phyloP scores from a whole-genome alignment of 192 early-diverging fungal species.

The Backusella australiensis region DNA sequence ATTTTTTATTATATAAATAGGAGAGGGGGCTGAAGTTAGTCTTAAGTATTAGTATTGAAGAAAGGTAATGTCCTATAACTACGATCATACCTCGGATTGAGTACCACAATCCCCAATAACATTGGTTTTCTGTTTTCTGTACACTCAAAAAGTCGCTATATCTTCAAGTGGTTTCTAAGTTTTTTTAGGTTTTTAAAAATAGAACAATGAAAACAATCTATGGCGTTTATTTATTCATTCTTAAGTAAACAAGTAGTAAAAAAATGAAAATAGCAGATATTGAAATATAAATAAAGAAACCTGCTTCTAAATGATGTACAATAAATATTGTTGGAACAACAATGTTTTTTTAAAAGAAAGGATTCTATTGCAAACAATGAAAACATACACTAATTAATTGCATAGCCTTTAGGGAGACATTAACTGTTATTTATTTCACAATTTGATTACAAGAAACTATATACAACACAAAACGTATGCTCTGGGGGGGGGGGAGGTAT shows the following conservation, averaged over 20 bases:
- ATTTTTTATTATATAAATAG: background rate
- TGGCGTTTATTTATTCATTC: background rate
- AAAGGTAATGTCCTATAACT: background rate
- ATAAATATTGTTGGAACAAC: no score
- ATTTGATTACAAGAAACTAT: background rate
- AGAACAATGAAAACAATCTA: background rate
- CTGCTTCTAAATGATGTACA: no score
- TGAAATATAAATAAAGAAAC: no score
- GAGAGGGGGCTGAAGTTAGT: background rate
- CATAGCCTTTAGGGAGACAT: background rate
- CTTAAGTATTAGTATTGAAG: background rate
- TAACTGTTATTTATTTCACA: no score
- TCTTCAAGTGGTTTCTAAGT: background rate
- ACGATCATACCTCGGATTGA: background rate
- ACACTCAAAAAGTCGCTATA: background rate
- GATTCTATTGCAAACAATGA: background rate
- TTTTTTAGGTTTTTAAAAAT: background rate
- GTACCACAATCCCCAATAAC: background rate
- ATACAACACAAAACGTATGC: background rate
- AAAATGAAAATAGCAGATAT: no score
- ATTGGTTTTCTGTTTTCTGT: background rate
- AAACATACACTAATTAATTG: background rate
- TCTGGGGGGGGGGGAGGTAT: background rate
- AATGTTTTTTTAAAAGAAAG: no score
- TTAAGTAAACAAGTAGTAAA: no score